Percentiles rank a stretch among this genome's conserved stretches.
Conservation (phyloP, 768 basidiomycete genomes). For the Tricholoma furcatifolium region DNA sequence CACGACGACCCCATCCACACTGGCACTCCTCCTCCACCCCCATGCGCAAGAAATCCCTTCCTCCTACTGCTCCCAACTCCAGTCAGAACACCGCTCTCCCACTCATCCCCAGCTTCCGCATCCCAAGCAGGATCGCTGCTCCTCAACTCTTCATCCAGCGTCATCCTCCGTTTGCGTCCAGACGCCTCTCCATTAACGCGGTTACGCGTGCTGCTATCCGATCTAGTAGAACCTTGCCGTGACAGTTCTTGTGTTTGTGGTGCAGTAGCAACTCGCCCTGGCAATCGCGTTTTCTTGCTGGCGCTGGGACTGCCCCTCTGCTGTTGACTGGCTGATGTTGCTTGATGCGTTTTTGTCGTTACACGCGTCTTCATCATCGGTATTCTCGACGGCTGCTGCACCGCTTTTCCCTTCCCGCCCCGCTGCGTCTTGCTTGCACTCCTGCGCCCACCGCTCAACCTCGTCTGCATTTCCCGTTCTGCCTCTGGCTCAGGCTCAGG, state of each 20-base stretch:
- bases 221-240: not conserved
- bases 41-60: slow-evolving; percentile 68
- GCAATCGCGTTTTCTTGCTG: too few species aligned
- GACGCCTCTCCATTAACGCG: slow-evolving; percentile 17
- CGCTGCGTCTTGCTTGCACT: not conserved
- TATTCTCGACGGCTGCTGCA: slow-evolving; percentile 1
- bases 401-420: not conserved
- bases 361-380: not conserved
- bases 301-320: too few species aligned
- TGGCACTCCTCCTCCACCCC: slow-evolving; percentile 69
- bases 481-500: not conserved
- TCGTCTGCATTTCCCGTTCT: not conserved
- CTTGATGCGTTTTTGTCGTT: not conserved
- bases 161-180: slow-evolving; percentile 35
- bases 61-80: slow-evolving; percentile 56
- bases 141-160: slow-evolving; percentile 68
- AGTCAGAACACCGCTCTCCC: slow-evolving; percentile 49
- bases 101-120: slow-evolving; percentile 33
- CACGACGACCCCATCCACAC: slow-evolving; percentile 76
- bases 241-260: not conserved
- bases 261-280: not conserved
- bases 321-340: too few species aligned
- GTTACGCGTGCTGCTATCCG: not conserved
- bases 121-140: slow-evolving; percentile 29
- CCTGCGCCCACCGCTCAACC: not conserved